phyloP scores from a whole-genome alignment of 495 filamentous ascomycete species.

The Durotheca rogersii region DNA sequence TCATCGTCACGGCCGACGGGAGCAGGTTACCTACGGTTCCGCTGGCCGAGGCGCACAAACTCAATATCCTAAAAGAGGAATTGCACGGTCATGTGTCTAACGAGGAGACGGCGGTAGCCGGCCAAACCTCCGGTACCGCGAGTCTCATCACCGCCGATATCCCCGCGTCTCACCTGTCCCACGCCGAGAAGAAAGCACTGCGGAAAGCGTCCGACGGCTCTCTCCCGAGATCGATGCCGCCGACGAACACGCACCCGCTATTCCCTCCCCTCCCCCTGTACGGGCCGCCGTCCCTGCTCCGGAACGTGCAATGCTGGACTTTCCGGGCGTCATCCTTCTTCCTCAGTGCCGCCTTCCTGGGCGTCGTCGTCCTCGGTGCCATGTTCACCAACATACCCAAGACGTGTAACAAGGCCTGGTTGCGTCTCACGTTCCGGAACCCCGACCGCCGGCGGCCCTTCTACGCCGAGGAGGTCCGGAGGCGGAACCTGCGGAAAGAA shows the following conservation, averaged over 20 bases:
- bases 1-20: conserved; percentile 67
- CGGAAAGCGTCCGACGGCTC: conserved; percentile 37
- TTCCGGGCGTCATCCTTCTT: conserved; percentile 69
- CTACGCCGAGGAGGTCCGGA: conserved; percentile 61
- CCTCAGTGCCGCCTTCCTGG: conserved; percentile 73
- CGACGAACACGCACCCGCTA: conserved; percentile 72
- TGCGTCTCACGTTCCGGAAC: conserved; percentile 54
- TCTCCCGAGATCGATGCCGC: conserved; percentile 50
- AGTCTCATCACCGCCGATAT: conserved; percentile 1
- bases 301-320: conserved; percentile 61
- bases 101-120: conserved; percentile 9
- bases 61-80: conserved; percentile 63
- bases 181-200: conserved; percentile 7
- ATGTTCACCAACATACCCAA: conserved; percentile 60
- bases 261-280: conserved; percentile 89
- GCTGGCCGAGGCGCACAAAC: conserved; percentile 62
- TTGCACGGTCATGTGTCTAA: conserved; percentile 35
- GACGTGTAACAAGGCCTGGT: conserved; percentile 47
- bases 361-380: conserved; percentile 72
- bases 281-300: conserved; percentile 64
- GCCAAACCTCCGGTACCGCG: conserved; percentile 10
- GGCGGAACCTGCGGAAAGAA: conserved; percentile 54
- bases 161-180: neutral
- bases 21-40: conserved; percentile 65
- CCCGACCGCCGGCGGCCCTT: conserved; percentile 65